Percentiles rank a stretch among this genome's conserved stretches.
These are phyloP conservation scores for Protomyces macrosporus DNA, from an alignment of 1,139 yeast species.

Conservation along the genomic window DNA sequence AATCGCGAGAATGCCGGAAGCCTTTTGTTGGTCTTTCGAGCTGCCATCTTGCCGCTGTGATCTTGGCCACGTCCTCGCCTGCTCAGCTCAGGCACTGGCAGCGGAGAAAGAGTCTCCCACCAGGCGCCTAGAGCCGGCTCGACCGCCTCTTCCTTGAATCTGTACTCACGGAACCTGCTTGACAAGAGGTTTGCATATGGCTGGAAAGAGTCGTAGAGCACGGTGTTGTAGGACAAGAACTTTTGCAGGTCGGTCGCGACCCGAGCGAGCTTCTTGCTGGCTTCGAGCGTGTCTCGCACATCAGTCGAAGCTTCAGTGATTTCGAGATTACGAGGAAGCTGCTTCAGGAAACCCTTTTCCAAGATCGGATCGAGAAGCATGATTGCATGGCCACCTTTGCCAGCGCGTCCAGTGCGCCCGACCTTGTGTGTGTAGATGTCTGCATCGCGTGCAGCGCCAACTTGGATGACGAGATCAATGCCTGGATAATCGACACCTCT, in stretches of 20 bases:
- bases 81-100: no score
- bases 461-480: conserved; percentile 80
- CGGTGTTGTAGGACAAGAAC: background rate
- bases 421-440: conserved; percentile 70
- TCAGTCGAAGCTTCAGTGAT: conserved; percentile 1
- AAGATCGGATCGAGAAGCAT: conserved; percentile 56
- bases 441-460: conserved; percentile 41
- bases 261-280: background rate
- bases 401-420: conserved; percentile 97
- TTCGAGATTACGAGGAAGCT: background rate
- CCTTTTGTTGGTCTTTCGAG: no score
- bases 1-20: no score
- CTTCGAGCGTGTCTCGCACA: background rate
- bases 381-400: conserved; percentile 65
- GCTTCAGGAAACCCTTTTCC: background rate
- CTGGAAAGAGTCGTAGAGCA: background rate
- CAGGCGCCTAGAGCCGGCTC: background rate
- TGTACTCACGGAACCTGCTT: background rate
- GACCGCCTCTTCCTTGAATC: background rate
- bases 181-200: background rate
- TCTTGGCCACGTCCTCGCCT: no score
- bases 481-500: conserved; percentile 91
- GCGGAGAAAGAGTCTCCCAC: background rate
- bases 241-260: background rate
- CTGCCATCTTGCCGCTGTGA: no score